A percentile compares a stretch with the other conserved stretches of the same genome.
Evolutionary conservation across 257 asterid species (phyloP).

Genomic region (Solanum piurae): DNA sequence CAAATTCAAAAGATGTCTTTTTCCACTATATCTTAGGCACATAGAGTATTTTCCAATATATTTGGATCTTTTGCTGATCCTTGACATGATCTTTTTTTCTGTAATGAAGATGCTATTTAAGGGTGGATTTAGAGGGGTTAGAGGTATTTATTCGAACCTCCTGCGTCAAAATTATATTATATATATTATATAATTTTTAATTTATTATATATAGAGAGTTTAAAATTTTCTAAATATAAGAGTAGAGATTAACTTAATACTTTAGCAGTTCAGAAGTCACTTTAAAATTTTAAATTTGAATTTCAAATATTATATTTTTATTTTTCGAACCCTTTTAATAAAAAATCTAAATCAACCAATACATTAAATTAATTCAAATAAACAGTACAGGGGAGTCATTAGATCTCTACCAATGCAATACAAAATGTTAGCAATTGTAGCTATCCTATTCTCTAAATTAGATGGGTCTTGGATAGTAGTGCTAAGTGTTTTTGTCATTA

Average conservation of each 20-base stretch:
- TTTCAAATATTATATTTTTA: too few relatives aligned
- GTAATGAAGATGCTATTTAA: too few relatives aligned
- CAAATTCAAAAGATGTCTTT: not conserved
- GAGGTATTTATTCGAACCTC: not conserved
- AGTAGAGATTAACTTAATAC: too few relatives aligned
- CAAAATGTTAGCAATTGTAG: not conserved
- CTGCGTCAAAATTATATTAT: not conserved
- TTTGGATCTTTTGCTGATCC: not conserved
- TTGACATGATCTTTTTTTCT: not conserved
- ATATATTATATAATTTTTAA: too few relatives aligned
- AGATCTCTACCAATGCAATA: not conserved
- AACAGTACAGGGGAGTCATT: not conserved
- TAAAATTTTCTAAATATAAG: not conserved
- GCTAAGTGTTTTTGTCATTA: not conserved
- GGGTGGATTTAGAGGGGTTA: not conserved
- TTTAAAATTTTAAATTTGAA: too few relatives aligned
- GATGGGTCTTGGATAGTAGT: not conserved
- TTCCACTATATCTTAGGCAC: not conserved
- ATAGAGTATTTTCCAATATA: not conserved
- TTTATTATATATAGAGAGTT: too few relatives aligned
- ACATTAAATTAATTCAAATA: too few relatives aligned
- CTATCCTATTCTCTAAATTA: not conserved
- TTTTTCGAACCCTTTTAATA: too few relatives aligned
- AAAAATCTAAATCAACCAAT: not conserved
- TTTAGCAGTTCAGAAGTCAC: not conserved